Percentiles rank a stretch among this genome's conserved stretches.
phyloP scores from a whole-genome alignment of 305 asterid species.

The Lippia alba region DNA sequence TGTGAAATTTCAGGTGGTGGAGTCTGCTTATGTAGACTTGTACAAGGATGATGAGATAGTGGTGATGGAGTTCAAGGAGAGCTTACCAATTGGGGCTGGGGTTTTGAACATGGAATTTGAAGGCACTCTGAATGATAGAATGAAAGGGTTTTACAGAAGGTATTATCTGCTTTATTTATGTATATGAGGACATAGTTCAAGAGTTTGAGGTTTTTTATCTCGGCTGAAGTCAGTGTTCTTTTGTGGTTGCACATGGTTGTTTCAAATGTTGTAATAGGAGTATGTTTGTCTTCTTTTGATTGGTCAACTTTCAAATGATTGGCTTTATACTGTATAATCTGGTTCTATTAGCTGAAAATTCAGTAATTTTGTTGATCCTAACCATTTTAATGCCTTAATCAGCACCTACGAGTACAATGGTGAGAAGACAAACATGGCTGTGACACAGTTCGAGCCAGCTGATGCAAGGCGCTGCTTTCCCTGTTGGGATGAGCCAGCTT shows the following conservation, averaged over 20 bases:
- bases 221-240: background rate
- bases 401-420: constrained; percentile 90
- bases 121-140: constrained; percentile 89
- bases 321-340: constrained; percentile 2
- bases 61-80: constrained; percentile 77
- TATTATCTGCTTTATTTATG: constrained; percentile 27
- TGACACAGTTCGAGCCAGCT: constrained; percentile 98
- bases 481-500: constrained; percentile 99
- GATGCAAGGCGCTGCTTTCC: constrained; percentile 99
- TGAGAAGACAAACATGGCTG: constrained; percentile 96
- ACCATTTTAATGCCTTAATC: constrained; percentile 38
- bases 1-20: constrained; percentile 56
- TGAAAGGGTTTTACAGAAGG: constrained; percentile 99
- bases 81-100: constrained; percentile 75
- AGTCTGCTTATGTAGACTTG: constrained; percentile 62
- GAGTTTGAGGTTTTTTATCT: background rate
- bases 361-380: constrained; percentile 18
- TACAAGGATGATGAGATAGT: constrained; percentile 76
- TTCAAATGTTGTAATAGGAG: background rate
- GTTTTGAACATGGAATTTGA: constrained; percentile 68
- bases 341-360: background rate
- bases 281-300: background rate
- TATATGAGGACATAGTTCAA: too few relatives aligned
- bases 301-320: constrained; percentile 23
- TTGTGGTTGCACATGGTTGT: background rate